Evolutionary conservation across 495 filamentous ascomycete genomes (phyloP), one percentile per base, ranked within the genome.

Genomic region (Hypoxylon fuscum): DNA sequence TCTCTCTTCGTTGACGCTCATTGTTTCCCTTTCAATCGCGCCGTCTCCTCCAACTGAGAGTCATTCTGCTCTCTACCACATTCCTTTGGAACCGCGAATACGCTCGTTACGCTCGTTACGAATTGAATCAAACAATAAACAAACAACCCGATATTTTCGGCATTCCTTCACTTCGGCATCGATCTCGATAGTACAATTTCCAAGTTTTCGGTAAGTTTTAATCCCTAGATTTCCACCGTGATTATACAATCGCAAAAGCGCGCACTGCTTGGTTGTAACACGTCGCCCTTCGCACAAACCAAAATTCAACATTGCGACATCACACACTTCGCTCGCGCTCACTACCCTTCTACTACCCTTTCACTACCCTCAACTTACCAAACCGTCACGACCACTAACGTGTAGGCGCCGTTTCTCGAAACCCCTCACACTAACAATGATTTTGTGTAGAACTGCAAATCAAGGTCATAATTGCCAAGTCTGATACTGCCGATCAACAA

Each of bases 11-110:
- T 51, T 69, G 45, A 54, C 48, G 62, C 69, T 76, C 69, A 71
- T 76, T 76, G 64, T 71, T 52, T 70, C 71, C n/a, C 66, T 69
- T 72, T 68, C 73, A 71, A 45, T 77, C 73, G 61, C 66, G 62
- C 60, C 63, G 66, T 61, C 57, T 63, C 52, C 63, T 68, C 66
- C 79, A 82, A 81, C 75, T 79, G 80, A 83, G 80, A 79, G 77
- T 74, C 64, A 58, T 27, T 55, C 31, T 66, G 50, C 79, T 82
- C 81, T 84, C 82, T 79, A 78, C 72, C 78, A 85, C 82, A 81
- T 80, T 85, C 82, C 57, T 85, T 85, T 83, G 79, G 81, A 80
- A 80, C 69, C 55, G 47, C 63, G 52, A 38, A 51, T 37, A 66
- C 63, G 53, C 48, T 66, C 63, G 63, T 65, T 61, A 66, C 62